Percentiles rank a stretch among this genome's conserved stretches.
These are phyloP conservation scores for Aquilaria yunnanensis DNA, from an alignment of 345 rosid species.

Conservation along the genomic window DNA sequence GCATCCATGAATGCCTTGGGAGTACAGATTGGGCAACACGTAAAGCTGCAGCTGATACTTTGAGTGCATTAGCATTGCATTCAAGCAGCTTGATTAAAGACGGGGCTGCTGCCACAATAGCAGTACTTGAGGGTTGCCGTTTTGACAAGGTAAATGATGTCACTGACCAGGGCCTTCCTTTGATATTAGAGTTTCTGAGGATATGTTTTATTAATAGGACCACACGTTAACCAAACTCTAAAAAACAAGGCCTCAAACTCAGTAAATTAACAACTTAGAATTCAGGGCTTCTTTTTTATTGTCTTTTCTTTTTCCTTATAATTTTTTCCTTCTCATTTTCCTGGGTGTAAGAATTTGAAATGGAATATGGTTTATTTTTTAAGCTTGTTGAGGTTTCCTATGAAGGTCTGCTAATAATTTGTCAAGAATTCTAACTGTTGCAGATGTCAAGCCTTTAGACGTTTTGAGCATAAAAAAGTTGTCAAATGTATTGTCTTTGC, in stretches of 20 bases:
- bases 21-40: constrained; percentile 98
- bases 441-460: too few species aligned
- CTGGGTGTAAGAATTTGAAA: too few species aligned
- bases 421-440: too few species aligned
- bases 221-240: background rate
- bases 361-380: too few species aligned
- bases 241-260: background rate
- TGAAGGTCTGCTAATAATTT: too few species aligned
- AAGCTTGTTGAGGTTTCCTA: too few species aligned
- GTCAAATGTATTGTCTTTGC: too few species aligned
- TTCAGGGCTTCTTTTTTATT: background rate
- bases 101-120: constrained; percentile 55
- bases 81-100: constrained; percentile 68
- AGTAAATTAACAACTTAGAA: too few species aligned
- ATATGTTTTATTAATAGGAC: too few species aligned
- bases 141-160: constrained; percentile 76
- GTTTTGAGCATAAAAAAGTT: too few species aligned
- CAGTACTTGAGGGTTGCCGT: constrained; percentile 73
- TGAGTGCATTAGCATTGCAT: constrained; percentile 70
- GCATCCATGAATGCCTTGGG: constrained; percentile 81
- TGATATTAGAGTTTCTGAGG: too few species aligned
- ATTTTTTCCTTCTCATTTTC: too few species aligned
- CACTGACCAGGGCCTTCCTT: background rate
- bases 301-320: background rate
- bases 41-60: constrained; percentile 91